A percentile compares a stretch with the other conserved stretches of the same genome.
Conservation (phyloP, 768 basidiomycete species). For the Mycena alexandri region DNA sequence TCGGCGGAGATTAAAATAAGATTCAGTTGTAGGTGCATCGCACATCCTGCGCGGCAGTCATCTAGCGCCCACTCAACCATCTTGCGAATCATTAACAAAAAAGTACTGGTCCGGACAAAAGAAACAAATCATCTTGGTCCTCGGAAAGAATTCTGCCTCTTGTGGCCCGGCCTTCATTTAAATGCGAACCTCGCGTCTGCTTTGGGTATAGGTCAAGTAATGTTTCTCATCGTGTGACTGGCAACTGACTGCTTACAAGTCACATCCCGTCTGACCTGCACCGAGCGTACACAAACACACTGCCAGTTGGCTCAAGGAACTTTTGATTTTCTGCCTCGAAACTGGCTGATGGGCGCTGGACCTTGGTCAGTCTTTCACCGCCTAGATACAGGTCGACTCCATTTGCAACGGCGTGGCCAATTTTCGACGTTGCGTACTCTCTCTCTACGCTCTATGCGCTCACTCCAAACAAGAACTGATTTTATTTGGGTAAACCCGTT, state of each 20-base stretch:
- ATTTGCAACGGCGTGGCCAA: background rate
- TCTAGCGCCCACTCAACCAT: slow-evolving; percentile 7
- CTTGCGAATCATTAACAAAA: background rate
- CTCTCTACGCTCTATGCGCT: slow-evolving; percentile 2
- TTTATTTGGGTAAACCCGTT: slow-evolving; percentile 3
- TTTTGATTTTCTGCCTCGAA: background rate
- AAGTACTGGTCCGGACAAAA: background rate
- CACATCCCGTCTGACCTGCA: too few species aligned
- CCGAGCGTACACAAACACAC: background rate
- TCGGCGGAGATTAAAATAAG: too few species aligned
- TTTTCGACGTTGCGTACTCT: background rate
- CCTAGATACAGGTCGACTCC: background rate
- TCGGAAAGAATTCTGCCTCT: background rate
- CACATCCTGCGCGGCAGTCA: background rate
- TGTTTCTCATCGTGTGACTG: background rate
- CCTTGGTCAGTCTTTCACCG: background rate
- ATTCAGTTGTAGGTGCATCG: background rate
- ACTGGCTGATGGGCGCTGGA: slow-evolving; percentile 10
- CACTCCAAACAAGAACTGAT: background rate
- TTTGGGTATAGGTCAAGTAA: background rate
- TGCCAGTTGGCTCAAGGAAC: background rate
- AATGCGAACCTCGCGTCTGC: background rate
- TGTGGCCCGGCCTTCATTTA: background rate
- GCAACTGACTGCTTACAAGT: too few species aligned
- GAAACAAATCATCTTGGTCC: background rate